These are phyloP conservation scores for Geosmithia flava DNA, from an alignment of 2,329 filamentous ascomycete species.

Conservation along the genomic window DNA sequence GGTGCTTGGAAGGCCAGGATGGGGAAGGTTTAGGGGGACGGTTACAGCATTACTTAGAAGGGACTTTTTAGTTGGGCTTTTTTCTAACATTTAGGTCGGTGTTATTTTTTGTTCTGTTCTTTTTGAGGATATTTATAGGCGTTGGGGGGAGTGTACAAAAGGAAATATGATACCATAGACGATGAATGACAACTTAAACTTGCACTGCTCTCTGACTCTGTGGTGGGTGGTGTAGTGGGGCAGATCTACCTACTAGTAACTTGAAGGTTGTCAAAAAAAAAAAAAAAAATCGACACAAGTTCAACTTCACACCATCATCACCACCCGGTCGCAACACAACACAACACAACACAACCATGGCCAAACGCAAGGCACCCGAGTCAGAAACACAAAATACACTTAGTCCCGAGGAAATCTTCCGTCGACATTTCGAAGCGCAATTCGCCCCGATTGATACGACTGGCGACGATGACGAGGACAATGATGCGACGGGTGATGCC, in stretches of 20 bases:
- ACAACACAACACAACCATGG: too few relatives aligned
- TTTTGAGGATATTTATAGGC: too few relatives aligned
- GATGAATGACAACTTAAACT: too few relatives aligned
- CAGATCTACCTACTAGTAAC: neutral
- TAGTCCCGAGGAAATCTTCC: conserved; percentile 63
- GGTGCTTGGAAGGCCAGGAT: conserved; percentile 43
- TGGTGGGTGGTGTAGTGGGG: neutral
- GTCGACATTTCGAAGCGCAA: conserved; percentile 74
- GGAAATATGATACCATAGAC: too few relatives aligned
- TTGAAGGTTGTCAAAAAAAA: too few relatives aligned
- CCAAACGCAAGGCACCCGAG: conserved; percentile 31
- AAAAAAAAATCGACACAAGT: neutral
- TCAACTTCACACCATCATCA: neutral
- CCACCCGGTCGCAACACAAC: too few relatives aligned
- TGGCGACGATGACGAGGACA: conserved; percentile 9
- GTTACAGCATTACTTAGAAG: neutral
- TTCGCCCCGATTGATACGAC: conserved; percentile 56
- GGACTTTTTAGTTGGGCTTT: too few relatives aligned
- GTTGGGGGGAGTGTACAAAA: too few relatives aligned
- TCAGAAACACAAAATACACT: conserved; percentile 9
- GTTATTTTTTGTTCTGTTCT: too few relatives aligned
- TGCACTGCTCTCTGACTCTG: neutral
- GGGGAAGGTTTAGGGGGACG: neutral
- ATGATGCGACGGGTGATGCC: conserved; percentile 2
- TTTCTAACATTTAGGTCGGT: neutral